Evolutionary conservation across 176 grass and related monocot species (phyloP), one percentile per base, ranked within the genome.

Genomic region (Cocos nucifera): DNA sequence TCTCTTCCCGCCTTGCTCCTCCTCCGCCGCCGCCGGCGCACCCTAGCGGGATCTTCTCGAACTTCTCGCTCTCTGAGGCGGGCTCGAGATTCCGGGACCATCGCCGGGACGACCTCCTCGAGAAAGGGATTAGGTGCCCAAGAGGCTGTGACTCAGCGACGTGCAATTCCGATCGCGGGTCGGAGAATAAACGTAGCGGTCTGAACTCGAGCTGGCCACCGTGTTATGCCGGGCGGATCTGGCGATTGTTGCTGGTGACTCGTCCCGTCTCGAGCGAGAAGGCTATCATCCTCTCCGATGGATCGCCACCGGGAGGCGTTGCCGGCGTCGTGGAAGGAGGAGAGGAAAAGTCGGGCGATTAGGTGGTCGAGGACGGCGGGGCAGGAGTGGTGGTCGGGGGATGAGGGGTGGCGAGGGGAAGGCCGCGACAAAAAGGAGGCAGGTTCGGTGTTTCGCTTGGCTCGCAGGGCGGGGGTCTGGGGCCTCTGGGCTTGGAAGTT

Each of bases 81-180:
- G 21, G 21, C 21, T 21, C 21, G 21, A 21, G 21, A 21, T 21
- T 21, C 21, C 21, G 21, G 21, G 21, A 21, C 21, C 21, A 21
- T 21, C 21, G 21, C 21, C 21, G 21, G 21, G 21, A 21, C 21
- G 21, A 21, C 21, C 21, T 24, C 63, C 74, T 12, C 4, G 81
- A 86, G 69, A 86, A 65, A 22, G 79, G 63, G 21, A 65, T 61
- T 50, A 75, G 75, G 58, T 78, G 51, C 4, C 89, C 69, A 54
- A 85, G 67, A 6, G 74, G 59, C 3, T 19, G 67, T 17, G 64
- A 60, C 12, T 50, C 28, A 0, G 49, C 66, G 48, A 78, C 54
- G 57, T 88, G 71, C 5, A n/a, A 57, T 44, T 88, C 81, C 84
- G 77, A n/a, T 75, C 81, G 28, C 81, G 56, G 4, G 81, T 85